These are phyloP conservation scores for Seiridium unicorne DNA, from an alignment of 2,329 filamentous ascomycete genomes.

Conservation along the genomic window DNA sequence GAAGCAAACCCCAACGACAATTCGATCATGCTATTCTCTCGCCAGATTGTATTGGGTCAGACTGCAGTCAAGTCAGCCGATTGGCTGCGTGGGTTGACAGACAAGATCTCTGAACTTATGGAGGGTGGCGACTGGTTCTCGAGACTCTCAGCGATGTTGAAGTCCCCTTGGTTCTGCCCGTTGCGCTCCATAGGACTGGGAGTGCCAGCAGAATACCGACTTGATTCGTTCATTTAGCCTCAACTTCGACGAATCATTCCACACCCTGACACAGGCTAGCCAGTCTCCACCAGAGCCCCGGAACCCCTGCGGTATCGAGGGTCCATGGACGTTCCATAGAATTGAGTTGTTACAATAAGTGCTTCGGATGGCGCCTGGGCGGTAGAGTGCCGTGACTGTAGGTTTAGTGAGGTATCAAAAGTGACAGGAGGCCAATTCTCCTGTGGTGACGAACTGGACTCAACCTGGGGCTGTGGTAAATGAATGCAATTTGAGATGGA, in stretches of 20 bases:
- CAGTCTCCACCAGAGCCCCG: not conserved
- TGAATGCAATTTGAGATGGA: no score
- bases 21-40: not conserved
- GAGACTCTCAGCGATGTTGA: not conserved
- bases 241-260: not conserved
- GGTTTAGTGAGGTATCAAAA: not conserved
- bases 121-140: not conserved
- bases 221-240: not conserved
- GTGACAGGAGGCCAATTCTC: no score
- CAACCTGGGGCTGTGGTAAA: no score
- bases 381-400: not conserved
- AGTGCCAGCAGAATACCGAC: not conserved
- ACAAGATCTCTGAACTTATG: not conserved
- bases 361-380: slow-evolving; percentile 17
- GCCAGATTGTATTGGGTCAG: not conserved
- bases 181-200: not conserved
- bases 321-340: slow-evolving; percentile 12
- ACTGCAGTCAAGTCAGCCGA: not conserved
- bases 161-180: not conserved
- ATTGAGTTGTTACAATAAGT: slow-evolving; percentile 17
- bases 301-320: slow-evolving; percentile 13
- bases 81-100: not conserved
- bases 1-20: no score
- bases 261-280: not conserved
- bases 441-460: no score